Evolutionary conservation across 2,329 filamentous ascomycete genomes (phyloP), one percentile per base, ranked within the genome.

Genomic region (Myriosclerotinia curreyana): DNA sequence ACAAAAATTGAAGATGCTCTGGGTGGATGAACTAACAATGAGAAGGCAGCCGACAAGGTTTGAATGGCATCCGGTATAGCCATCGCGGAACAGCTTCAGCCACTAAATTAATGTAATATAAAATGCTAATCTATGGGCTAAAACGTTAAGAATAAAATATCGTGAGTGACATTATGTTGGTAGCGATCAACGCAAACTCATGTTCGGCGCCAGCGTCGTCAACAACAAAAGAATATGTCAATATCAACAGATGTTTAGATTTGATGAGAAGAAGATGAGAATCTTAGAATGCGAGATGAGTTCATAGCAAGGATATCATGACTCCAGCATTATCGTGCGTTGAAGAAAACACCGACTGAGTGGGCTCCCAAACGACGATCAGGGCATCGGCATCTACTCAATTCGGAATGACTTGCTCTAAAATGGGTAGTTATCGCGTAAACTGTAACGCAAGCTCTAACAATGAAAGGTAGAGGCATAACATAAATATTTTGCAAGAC

Each of bases 1-100:
- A 64, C 20, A 44, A 14, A 4, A n/a, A 25, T 38, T 2, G 38
- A 38, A 54, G 61, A 46, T 28, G 55, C 38, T 46, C 40, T 22
- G 48, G 36, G 6, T 42, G 14, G 36, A 42, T 28, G 11, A 42
- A 72, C 70, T 66, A 15, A 75, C 74, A 75, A 75, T 60, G 71
- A 71, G 66, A 75, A 75, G 22, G 74, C 74, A 58, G 74, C 72
- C 60, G 66, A 66, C 64, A 75, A 67, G 31, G 71, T 71, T 69
- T 75, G 74, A 42, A 72, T 66, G 46, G 69, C 61, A 69, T 71
- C 70, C 31, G 73, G 66, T 56, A 74, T 69, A 28, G 70, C 69
- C 73, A 75, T 75, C 44, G 63, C 64, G 66, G 64, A 56, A 49
- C 53, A 36, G 48, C 66, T 66, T 67, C 66, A 67, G 69, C 22